Percentiles rank a stretch among this genome's conserved stretches.
Evolutionary conservation across 2,329 filamentous ascomycete species (phyloP).

Genomic region (Pyrenophora seminiperda): DNA sequence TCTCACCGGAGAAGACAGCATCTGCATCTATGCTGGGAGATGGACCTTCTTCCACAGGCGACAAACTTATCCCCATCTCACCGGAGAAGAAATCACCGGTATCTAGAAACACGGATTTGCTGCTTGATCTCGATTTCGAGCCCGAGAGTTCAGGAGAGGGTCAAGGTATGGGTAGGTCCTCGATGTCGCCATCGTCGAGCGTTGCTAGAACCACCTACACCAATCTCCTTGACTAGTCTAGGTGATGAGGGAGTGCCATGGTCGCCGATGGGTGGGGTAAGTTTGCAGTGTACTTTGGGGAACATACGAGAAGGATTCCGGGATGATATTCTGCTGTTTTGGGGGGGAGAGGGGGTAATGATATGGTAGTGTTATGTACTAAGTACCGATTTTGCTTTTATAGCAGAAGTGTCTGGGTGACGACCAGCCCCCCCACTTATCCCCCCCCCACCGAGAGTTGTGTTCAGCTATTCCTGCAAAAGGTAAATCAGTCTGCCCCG

Average conservation of each 20-base stretch:
- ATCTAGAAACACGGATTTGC: constrained; percentile 20
- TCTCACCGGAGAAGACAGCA: constrained; percentile 19
- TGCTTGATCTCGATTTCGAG: constrained; percentile 25
- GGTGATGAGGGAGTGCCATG: neutral
- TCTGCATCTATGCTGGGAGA: too few relatives aligned
- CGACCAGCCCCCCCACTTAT: too few relatives aligned
- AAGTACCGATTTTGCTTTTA: too few relatives aligned
- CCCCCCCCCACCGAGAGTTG: too few relatives aligned
- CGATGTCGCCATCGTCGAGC: constrained; percentile 5
- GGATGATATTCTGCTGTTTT: too few relatives aligned
- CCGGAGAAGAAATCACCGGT: constrained; percentile 11
- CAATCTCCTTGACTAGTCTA: constrained; percentile 22
- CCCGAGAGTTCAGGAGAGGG: neutral
- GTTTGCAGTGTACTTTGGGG: neutral
- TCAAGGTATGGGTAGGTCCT: neutral
- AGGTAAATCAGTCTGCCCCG: too few relatives aligned
- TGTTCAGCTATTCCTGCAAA: too few relatives aligned
- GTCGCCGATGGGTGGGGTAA: neutral
- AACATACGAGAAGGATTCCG: too few relatives aligned
- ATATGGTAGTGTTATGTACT: too few relatives aligned
- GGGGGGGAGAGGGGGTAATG: too few relatives aligned
- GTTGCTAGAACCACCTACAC: neutral
- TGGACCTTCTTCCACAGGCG: neutral
- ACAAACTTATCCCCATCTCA: constrained; percentile 25
- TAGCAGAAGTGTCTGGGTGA: too few relatives aligned